These are phyloP conservation scores for Stagonosporopsis cucurbitacearum DNA, from an alignment of 2,329 filamentous ascomycete species.

Conservation along the genomic window DNA sequence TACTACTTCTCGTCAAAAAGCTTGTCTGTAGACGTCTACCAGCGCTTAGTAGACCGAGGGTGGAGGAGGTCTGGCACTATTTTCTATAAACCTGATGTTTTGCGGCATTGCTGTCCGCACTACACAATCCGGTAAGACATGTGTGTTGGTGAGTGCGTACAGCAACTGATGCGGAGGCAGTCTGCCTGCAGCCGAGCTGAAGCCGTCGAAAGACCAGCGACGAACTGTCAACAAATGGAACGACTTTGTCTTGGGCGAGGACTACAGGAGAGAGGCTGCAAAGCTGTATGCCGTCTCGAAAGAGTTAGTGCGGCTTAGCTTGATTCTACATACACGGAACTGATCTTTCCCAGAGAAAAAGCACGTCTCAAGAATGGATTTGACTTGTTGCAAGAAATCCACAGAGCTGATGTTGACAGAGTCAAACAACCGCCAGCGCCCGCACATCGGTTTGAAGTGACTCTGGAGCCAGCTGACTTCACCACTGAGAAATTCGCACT, in stretches of 20 bases:
- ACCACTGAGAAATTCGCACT: constrained; percentile 77
- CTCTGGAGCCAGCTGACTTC: constrained; percentile 72
- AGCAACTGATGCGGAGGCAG: constrained; percentile 46
- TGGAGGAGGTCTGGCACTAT: constrained; percentile 72
- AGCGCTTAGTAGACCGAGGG: constrained; percentile 73
- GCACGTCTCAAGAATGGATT: constrained; percentile 72
- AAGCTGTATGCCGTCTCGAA: constrained; percentile 71
- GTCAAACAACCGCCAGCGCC: constrained; percentile 67
- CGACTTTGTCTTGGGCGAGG: constrained; percentile 70
- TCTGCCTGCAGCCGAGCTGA: constrained; percentile 70
- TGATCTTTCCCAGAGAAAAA: constrained; percentile 53
- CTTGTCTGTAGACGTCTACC: constrained; percentile 71
- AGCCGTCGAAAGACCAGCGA: constrained; percentile 73
- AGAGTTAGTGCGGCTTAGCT: constrained; percentile 51
- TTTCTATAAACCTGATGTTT: constrained; percentile 79
- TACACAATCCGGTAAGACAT: constrained; percentile 71
- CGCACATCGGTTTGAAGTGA: constrained; percentile 71
- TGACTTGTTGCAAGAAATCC: constrained; percentile 69
- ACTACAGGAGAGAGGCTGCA: constrained; percentile 69
- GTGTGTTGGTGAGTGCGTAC: neutral
- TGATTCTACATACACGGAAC: neutral
- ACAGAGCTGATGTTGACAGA: constrained; percentile 67
- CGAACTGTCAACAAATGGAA: constrained; percentile 81
- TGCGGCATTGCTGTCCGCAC: constrained; percentile 86
- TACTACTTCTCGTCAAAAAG: constrained; percentile 72